Conservation (phyloP, 116 monocot genomes). For the Thalassia testudinum region DNA sequence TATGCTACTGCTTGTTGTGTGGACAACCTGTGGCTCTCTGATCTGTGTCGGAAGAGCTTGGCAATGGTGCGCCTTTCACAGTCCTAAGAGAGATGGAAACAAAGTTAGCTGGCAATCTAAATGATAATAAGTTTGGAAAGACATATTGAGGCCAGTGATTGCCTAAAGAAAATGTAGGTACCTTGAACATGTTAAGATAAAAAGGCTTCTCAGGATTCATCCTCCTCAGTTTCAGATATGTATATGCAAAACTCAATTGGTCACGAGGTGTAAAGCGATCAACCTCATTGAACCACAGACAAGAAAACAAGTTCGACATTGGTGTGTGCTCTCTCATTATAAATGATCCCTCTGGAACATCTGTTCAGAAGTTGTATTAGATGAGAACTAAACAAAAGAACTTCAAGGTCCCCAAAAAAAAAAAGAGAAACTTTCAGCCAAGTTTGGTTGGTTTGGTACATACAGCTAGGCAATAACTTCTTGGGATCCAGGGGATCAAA, state of each 20-base stretch:
- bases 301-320: conserved; percentile 96
- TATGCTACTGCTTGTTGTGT: conserved; percentile 4
- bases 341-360: conserved; percentile 96
- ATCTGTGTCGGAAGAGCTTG: conserved; percentile 30
- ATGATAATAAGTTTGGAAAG: background rate
- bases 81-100: conserved; percentile 11
- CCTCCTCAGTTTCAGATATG: conserved; percentile 70
- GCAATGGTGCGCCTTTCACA: conserved; percentile 36
- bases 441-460: background rate
- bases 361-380: conserved; percentile 11
- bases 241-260: conserved; percentile 93
- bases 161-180: background rate
- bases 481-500: conserved; percentile 64
- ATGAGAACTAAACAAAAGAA: too few relatives aligned
- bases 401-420: too few relatives aligned
- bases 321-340: conserved; percentile 90
- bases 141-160: background rate
- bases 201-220: conserved; percentile 62
- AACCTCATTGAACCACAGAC: conserved; percentile 96
- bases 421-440: too few relatives aligned
- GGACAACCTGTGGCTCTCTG: conserved; percentile 9
- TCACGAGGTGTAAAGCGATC: conserved; percentile 87
- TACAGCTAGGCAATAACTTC: conserved; percentile 79
- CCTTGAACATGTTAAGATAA: conserved; percentile 88
- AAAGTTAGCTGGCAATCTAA: background rate